Evolutionary conservation across 495 filamentous ascomycete genomes (phyloP).

Genomic region (Penicillium arizonense): DNA sequence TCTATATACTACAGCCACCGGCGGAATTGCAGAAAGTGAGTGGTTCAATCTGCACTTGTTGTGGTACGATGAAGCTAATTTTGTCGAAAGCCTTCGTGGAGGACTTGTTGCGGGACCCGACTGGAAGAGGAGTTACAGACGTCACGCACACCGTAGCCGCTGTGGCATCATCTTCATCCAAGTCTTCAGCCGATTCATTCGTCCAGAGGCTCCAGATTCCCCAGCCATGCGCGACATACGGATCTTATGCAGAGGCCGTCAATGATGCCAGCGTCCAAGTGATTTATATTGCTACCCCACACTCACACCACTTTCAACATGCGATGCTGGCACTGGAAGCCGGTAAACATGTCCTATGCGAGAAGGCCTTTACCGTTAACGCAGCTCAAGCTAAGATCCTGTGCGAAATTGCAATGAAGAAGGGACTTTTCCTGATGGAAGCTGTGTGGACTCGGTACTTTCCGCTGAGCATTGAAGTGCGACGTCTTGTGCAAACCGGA

Average conservation of each 20-base stretch:
- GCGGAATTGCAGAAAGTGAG: not conserved
- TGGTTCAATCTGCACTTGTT: not conserved
- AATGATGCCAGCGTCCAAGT: constrained; percentile 77
- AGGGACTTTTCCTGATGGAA: constrained; percentile 91
- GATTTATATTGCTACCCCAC: constrained; percentile 90
- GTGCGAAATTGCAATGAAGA: constrained; percentile 68
- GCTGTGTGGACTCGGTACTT: constrained; percentile 95
- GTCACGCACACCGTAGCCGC: not conserved
- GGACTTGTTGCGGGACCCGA: not conserved
- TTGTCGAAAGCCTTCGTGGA: not conserved
- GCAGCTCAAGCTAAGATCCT: constrained; percentile 76
- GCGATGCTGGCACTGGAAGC: constrained; percentile 76
- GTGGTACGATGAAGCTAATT: not conserved
- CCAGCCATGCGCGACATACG: not conserved
- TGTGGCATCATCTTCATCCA: constrained; percentile 3
- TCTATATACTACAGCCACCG: not conserved
- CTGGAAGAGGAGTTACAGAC: constrained; percentile 1
- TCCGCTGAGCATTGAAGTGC: constrained; percentile 73
- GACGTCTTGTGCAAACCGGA: constrained; percentile 65
- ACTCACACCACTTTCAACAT: constrained; percentile 95
- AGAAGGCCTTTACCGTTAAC: constrained; percentile 92
- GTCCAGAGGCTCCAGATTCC: constrained; percentile 1
- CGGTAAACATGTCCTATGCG: constrained; percentile 87
- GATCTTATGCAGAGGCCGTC: constrained; percentile 2
- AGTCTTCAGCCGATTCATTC: constrained; percentile 1